phyloP scores from a whole-genome alignment of 805 yeast genomes.

The Pichia californica region DNA sequence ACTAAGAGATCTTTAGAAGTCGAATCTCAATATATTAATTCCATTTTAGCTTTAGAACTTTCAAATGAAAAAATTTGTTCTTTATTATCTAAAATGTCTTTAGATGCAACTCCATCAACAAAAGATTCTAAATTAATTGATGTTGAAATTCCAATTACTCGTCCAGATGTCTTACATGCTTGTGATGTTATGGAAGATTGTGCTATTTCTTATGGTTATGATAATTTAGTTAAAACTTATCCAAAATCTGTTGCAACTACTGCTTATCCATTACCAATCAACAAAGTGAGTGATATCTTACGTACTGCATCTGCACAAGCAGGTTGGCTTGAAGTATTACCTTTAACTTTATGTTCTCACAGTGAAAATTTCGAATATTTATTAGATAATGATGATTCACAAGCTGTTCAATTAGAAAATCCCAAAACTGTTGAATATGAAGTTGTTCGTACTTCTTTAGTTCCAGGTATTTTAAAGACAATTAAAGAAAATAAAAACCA shows the following conservation, averaged over 20 bases:
- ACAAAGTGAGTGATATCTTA: slow-evolving; percentile 84
- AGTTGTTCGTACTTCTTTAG: slow-evolving; percentile 90
- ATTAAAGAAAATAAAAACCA: slow-evolving; percentile 95
- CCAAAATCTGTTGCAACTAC: slow-evolving; percentile 74
- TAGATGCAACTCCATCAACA: slow-evolving; percentile 51
- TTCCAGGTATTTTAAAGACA: slow-evolving; percentile 94
- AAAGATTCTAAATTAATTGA: slow-evolving; percentile 45
- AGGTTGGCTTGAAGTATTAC: slow-evolving; percentile 94
- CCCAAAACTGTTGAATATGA: slow-evolving; percentile 97
- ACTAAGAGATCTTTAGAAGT: slow-evolving; percentile 63
- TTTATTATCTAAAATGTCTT: slow-evolving; percentile 75
- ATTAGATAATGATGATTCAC: slow-evolving; percentile 60
- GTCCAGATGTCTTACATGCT: slow-evolving; percentile 93
- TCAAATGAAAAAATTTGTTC: slow-evolving; percentile 59
- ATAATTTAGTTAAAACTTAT: slow-evolving; percentile 72
- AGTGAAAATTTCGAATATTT: slow-evolving; percentile 93
- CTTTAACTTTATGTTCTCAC: slow-evolving; percentile 91
- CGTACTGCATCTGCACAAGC: slow-evolving; percentile 89
- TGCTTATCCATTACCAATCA: slow-evolving; percentile 85
- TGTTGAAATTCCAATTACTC: slow-evolving; percentile 82
- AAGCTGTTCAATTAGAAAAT: slow-evolving; percentile 85
- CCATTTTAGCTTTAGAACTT: slow-evolving; percentile 81
- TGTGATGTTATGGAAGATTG: slow-evolving; percentile 99
- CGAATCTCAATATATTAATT: slow-evolving; percentile 79
- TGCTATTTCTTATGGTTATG: slow-evolving; percentile 93